phyloP scores from a whole-genome alignment of 2,329 filamentous ascomycete genomes.

The Sclerotinia trifoliorum region DNA sequence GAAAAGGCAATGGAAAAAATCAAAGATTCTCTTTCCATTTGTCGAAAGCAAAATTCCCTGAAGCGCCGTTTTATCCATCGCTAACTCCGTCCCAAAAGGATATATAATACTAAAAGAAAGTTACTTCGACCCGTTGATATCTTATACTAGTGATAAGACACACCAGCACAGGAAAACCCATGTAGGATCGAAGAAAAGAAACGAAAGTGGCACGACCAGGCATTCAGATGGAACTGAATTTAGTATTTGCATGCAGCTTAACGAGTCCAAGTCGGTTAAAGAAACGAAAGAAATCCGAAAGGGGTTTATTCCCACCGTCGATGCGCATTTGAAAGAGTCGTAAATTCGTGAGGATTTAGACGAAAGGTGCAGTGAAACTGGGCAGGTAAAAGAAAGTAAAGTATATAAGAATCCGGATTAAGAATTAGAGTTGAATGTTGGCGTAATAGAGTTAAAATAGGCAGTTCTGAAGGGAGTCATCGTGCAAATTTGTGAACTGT shows the following conservation, averaged over 20 bases:
- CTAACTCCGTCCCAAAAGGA: neutral
- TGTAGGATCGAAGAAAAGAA: neutral
- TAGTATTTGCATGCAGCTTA: neutral
- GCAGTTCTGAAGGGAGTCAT: too few relatives aligned
- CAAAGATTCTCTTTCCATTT: neutral
- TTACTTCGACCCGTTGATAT: neutral
- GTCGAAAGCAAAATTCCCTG: neutral
- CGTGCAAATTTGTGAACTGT: neutral
- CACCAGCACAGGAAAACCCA: neutral
- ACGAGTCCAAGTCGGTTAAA: neutral
- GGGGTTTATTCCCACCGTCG: slow-evolving; percentile 6
- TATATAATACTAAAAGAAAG: neutral
- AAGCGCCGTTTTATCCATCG: neutral
- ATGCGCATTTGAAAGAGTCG: neutral
- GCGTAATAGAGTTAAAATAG: neutral
- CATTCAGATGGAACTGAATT: neutral
- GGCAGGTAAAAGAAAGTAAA: neutral
- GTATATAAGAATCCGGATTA: neutral
- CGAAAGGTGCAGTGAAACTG: neutral
- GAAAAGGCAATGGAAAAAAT: neutral
- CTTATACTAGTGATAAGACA: neutral
- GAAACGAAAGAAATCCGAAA: neutral
- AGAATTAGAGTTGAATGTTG: neutral
- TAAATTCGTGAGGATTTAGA: slow-evolving; percentile 3
- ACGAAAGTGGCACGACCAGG: neutral